phyloP scores from a whole-genome alignment of 1,139 yeast species.

The Nematodospora anomalae region DNA sequence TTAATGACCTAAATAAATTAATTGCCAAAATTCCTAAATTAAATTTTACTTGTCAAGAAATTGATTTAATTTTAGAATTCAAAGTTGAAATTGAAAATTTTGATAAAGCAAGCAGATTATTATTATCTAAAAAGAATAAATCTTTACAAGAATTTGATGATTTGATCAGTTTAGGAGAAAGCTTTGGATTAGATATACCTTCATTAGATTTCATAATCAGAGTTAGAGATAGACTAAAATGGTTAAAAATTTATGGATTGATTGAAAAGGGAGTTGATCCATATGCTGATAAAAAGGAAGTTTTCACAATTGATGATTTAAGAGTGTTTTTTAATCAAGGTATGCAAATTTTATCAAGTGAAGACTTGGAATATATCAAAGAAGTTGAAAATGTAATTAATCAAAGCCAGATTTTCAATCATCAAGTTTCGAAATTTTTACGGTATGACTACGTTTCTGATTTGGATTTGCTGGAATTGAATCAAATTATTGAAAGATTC shows the following conservation, averaged over 20 bases:
- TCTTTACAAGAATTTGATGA: constrained; percentile 44
- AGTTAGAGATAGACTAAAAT: constrained; percentile 47
- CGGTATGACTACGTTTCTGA: constrained; percentile 25
- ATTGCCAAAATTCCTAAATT: constrained; percentile 49
- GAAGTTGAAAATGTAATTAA: constrained; percentile 27
- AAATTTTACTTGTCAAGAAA: constrained; percentile 56
- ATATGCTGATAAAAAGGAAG: constrained; percentile 34
- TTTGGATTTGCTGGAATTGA: constrained; percentile 25
- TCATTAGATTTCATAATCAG: constrained; percentile 50
- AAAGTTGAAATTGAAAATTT: constrained; percentile 55
- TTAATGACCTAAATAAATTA: constrained; percentile 28
- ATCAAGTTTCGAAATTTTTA: constrained; percentile 27
- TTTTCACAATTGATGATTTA: constrained; percentile 39
- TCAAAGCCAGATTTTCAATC: constrained; percentile 31
- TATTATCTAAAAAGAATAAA: constrained; percentile 29
- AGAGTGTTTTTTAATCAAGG: constrained; percentile 44
- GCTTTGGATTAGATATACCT: constrained; percentile 58
- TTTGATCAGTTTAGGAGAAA: constrained; percentile 52
- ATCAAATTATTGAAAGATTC: constrained; percentile 25
- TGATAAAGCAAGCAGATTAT: constrained; percentile 47
- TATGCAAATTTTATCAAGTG: constrained; percentile 28
- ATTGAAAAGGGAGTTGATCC: constrained; percentile 46
- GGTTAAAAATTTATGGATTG: constrained; percentile 44
- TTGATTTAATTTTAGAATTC: constrained; percentile 58
- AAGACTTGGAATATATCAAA: constrained; percentile 26